phyloP scores from a whole-genome alignment of 257 asterid species.

The Petunia secreta region DNA sequence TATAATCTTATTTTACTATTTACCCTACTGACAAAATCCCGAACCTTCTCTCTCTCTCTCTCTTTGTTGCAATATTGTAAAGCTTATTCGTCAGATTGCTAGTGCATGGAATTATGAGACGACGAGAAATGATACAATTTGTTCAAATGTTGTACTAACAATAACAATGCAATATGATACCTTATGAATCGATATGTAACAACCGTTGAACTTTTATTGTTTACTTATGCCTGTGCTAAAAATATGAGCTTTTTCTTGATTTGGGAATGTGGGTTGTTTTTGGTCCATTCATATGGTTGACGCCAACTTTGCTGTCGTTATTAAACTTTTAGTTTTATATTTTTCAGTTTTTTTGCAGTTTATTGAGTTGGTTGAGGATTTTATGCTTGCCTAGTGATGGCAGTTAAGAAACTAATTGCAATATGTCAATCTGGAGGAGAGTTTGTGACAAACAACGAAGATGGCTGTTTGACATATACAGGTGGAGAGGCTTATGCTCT shows the following conservation, averaged over 20 bases:
- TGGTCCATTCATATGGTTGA: neutral
- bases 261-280: slow-evolving; percentile 3
- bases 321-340: neutral
- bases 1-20: too few relatives aligned
- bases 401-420: slow-evolving; percentile 78
- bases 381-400: slow-evolving; percentile 43
- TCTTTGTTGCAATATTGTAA: too few relatives aligned
- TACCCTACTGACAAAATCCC: too few relatives aligned
- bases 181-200: too few relatives aligned
- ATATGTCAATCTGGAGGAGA: slow-evolving; percentile 98
- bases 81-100: too few relatives aligned
- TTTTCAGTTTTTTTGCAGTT: neutral
- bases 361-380: slow-evolving; percentile 23
- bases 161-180: too few relatives aligned
- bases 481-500: slow-evolving; percentile 99
- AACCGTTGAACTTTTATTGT: too few relatives aligned
- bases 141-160: too few relatives aligned
- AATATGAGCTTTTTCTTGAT: neutral
- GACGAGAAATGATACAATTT: too few relatives aligned
- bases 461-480: slow-evolving; percentile 70
- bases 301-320: neutral
- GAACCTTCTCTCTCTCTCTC: too few relatives aligned
- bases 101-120: too few relatives aligned
- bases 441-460: slow-evolving; percentile 77
- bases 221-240: too few relatives aligned